Evolutionary conservation across 1,284 basidiomycete species (phyloP).

Genomic region (Rhodotorula mucilaginosa): DNA sequence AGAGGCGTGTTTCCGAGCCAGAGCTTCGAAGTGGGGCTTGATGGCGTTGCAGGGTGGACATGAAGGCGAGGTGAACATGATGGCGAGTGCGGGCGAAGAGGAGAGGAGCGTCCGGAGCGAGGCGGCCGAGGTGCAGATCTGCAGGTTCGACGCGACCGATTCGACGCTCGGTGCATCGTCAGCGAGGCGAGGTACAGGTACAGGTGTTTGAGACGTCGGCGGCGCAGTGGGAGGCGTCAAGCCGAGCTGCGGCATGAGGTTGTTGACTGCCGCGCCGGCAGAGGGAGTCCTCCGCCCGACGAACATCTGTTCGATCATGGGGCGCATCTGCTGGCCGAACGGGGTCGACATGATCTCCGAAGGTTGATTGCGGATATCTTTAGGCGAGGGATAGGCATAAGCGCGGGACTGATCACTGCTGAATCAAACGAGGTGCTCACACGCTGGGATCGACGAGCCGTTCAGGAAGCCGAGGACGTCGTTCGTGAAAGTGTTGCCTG

Average conservation of each 20-base stretch:
- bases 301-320: conserved; percentile 49
- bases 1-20: conserved; percentile 40
- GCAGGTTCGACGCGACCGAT: conserved; percentile 32
- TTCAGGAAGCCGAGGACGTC: conserved; percentile 48
- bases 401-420: no score
- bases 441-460: conserved; percentile 44
- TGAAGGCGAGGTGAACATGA: conserved; percentile 47
- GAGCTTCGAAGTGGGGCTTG: conserved; percentile 46
- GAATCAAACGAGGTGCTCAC: background rate
- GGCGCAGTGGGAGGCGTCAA: conserved; percentile 1
- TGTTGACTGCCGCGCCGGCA: conserved; percentile 25
- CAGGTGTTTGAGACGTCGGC: background rate
- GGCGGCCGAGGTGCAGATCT: conserved; percentile 39
- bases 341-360: conserved; percentile 49
- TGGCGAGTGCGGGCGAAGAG: conserved; percentile 34
- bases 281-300: conserved; percentile 17
- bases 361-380: conserved; percentile 44
- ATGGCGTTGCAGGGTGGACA: conserved; percentile 48
- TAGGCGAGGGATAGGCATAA: background rate
- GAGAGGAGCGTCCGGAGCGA: conserved; percentile 41
- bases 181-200: background rate
- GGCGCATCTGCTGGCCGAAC: conserved; percentile 48
- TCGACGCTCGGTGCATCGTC: conserved; percentile 1
- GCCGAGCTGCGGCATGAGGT: conserved; percentile 22
- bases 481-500: conserved; percentile 45